Evolutionary conservation across 1,284 basidiomycete genomes (phyloP).

Genomic region (Cutaneotrichosporon sp.): DNA sequence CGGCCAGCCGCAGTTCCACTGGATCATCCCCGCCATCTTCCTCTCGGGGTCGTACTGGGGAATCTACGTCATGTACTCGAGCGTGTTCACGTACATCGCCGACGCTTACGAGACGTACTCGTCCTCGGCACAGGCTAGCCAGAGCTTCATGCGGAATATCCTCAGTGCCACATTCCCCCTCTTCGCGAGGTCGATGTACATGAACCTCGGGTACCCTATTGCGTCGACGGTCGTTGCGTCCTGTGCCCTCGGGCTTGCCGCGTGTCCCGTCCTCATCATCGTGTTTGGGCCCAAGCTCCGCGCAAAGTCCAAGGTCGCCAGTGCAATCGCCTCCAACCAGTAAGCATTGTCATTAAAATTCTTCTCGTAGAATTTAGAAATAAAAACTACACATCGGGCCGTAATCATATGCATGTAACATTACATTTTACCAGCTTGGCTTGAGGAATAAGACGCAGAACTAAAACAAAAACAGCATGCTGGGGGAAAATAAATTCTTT

Average conservation of each 20-base stretch:
- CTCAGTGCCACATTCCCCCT: conserved; percentile 39
- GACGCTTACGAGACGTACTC: conserved; percentile 47
- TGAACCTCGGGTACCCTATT: conserved; percentile 36
- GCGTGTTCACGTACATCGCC: conserved; percentile 42
- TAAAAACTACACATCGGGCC: too few species aligned
- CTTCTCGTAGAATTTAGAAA: too few species aligned
- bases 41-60: conserved; percentile 34
- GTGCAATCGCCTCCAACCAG: conserved; percentile 28
- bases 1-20: conserved; percentile 30
- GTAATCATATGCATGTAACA: too few species aligned
- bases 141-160: conserved; percentile 44
- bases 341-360: too few species aligned
- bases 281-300: conserved; percentile 40
- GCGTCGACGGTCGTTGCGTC: conserved; percentile 43
- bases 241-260: conserved; percentile 36
- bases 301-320: conserved; percentile 41
- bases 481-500: too few species aligned
- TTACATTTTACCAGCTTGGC: too few species aligned
- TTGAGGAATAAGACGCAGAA: too few species aligned
- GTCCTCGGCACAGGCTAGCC: conserved; percentile 47
- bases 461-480: too few species aligned
- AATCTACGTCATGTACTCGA: conserved; percentile 39
- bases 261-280: conserved; percentile 41
- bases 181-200: conserved; percentile 42
- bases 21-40: conserved; percentile 36